These are phyloP conservation scores for Paecilomyces sp. DNA, from an alignment of 2,329 filamentous ascomycete genomes.

Conservation along the genomic window DNA sequence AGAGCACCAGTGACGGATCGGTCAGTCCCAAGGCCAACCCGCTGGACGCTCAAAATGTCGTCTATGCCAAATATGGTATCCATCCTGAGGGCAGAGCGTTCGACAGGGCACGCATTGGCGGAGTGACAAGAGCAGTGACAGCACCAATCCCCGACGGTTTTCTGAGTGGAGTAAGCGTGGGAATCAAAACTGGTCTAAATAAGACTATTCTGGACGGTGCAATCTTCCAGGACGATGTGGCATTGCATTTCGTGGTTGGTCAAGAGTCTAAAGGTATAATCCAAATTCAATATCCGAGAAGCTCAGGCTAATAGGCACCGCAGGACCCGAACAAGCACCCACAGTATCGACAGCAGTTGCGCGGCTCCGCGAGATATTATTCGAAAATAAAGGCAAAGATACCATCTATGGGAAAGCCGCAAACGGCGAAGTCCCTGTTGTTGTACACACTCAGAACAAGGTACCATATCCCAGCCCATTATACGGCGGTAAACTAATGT, in stretches of 20 bases:
- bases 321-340: slow-evolving; percentile 12
- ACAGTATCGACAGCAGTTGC: slow-evolving; percentile 21
- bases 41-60: slow-evolving; percentile 8
- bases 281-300: background rate
- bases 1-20: slow-evolving; percentile 38
- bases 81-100: slow-evolving; percentile 49
- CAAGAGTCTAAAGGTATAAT: slow-evolving; percentile 22
- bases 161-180: slow-evolving; percentile 52
- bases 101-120: slow-evolving; percentile 46
- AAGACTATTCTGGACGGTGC: slow-evolving; percentile 43
- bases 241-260: slow-evolving; percentile 45
- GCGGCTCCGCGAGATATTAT: slow-evolving; percentile 31
- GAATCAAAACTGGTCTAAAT: slow-evolving; percentile 47
- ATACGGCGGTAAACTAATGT: background rate
- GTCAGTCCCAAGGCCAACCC: slow-evolving; percentile 52
- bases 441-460: slow-evolving; percentile 32
- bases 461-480: slow-evolving; percentile 1
- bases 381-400: slow-evolving; percentile 24
- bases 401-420: slow-evolving; percentile 33
- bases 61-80: slow-evolving; percentile 40
- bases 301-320: background rate
- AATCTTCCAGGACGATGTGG: slow-evolving; percentile 47
- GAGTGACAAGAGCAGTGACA: slow-evolving; percentile 53
- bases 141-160: slow-evolving; percentile 45
- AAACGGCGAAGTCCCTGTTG: slow-evolving; percentile 31